Conservation (phyloP, 2,329 filamentous ascomycete species). For the Calonectria henricotiae region DNA sequence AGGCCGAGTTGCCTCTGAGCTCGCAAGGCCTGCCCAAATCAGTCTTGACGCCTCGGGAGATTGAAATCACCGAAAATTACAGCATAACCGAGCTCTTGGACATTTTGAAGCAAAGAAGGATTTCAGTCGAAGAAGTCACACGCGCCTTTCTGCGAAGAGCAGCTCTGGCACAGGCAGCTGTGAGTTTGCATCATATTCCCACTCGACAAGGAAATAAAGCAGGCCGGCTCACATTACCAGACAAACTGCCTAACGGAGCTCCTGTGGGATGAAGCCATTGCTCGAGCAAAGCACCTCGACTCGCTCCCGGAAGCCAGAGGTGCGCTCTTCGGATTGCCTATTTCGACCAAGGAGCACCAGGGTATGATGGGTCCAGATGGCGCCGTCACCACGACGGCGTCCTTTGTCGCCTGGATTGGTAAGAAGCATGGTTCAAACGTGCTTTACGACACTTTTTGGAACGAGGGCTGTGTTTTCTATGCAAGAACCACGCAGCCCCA, state of each 20-base stretch:
- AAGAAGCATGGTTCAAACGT: constrained; percentile 56
- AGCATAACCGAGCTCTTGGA: constrained; percentile 46
- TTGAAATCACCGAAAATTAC: constrained; percentile 54
- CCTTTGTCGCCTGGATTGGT: constrained; percentile 54
- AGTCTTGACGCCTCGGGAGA: constrained; percentile 49
- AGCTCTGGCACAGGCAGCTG: constrained; percentile 51
- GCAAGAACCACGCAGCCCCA: constrained; percentile 81
- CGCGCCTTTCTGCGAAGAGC: constrained; percentile 51
- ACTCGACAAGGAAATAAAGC: background rate
- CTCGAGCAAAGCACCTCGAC: constrained; percentile 56
- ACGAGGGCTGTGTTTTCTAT: constrained; percentile 60
- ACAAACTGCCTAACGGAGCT: constrained; percentile 57
- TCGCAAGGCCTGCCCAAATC: constrained; percentile 47
- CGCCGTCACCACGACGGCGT: constrained; percentile 50
- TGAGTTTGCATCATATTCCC: constrained; percentile 8
- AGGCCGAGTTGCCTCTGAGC: constrained; percentile 42
- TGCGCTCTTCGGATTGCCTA: constrained; percentile 56
- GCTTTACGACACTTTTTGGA: constrained; percentile 53
- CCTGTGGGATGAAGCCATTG: constrained; percentile 58
- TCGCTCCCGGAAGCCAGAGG: constrained; percentile 56
- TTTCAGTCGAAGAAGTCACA: constrained; percentile 52
- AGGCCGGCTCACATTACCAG: constrained; percentile 40
- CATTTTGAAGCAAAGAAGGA: constrained; percentile 41
- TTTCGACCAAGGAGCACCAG: constrained; percentile 58
- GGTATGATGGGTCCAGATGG: constrained; percentile 55